Evolutionary conservation across 2,329 filamentous ascomycete species (phyloP).

Genomic region (Plenodomus biglobosus): DNA sequence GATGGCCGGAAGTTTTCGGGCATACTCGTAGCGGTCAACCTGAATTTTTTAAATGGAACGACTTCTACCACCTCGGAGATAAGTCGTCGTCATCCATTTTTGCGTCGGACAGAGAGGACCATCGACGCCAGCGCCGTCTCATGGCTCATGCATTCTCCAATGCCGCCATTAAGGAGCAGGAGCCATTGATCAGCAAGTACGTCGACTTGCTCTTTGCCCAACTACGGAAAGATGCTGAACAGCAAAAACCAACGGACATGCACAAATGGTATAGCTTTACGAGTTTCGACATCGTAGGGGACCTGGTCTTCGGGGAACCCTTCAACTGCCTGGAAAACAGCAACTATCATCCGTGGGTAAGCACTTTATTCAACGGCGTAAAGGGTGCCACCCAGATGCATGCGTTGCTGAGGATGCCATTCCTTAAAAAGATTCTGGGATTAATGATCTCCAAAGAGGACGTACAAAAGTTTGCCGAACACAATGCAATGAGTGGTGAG

Average conservation of each 20-base stretch:
- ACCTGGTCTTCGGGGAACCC: slow-evolving; percentile 46
- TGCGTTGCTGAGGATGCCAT: not conserved
- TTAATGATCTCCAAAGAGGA: slow-evolving; percentile 1
- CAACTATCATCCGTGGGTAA: slow-evolving; percentile 40
- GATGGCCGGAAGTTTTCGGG: slow-evolving; percentile 45
- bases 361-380: not conserved
- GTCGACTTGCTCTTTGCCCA: slow-evolving; percentile 16
- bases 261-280: slow-evolving; percentile 39
- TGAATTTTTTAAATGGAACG: not conserved
- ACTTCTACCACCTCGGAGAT: not conserved
- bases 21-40: slow-evolving; percentile 2
- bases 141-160: slow-evolving; percentile 43
- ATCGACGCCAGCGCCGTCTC: slow-evolving; percentile 29
- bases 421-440: not conserved
- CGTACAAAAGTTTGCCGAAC: not conserved
- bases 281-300: slow-evolving; percentile 48
- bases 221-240: not conserved
- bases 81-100: slow-evolving; percentile 8
- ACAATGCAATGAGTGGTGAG: not conserved
- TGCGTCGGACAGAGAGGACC: slow-evolving; percentile 18
- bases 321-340: slow-evolving; percentile 39
- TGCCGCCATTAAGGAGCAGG: slow-evolving; percentile 40
- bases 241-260: not conserved
- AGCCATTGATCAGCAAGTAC: slow-evolving; percentile 36
- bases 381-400: not conserved